A percentile compares a stretch with the other conserved stretches of the same genome.
These are phyloP conservation scores for Leishmania amazonensis DNA, from an alignment of 208 protist species.

Conservation along the genomic window DNA sequence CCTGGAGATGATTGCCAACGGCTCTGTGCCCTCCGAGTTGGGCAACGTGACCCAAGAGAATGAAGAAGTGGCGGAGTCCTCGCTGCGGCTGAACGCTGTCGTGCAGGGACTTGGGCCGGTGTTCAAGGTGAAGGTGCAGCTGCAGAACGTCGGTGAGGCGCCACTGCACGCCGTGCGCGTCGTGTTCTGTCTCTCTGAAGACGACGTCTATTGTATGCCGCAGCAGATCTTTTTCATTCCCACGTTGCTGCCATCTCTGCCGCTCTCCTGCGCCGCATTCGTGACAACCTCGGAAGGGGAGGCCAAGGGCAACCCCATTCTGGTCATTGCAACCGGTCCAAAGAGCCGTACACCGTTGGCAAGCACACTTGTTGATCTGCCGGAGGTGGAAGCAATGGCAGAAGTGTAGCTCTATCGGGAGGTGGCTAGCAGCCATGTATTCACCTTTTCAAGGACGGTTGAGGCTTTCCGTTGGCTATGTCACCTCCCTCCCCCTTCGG, in stretches of 20 bases:
- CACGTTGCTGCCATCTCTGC: conserved; percentile 65
- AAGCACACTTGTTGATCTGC: conserved; percentile 80
- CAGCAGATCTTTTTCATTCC: conserved; percentile 56
- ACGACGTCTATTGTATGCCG: conserved; percentile 59
- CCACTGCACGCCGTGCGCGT: conserved; percentile 65
- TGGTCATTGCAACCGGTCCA: conserved; percentile 48
- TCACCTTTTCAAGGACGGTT: background rate
- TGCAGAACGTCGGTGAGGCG: conserved; percentile 78
- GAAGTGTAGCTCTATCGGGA: conserved; percentile 23
- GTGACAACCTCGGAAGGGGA: conserved; percentile 66
- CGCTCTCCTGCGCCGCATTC: conserved; percentile 59
- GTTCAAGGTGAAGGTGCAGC: conserved; percentile 83
- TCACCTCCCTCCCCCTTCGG: background rate
- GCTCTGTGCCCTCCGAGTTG: conserved; percentile 24
- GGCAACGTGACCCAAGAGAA: conserved; percentile 33
- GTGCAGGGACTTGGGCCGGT: conserved; percentile 94
- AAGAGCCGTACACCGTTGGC: conserved; percentile 45
- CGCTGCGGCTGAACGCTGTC: conserved; percentile 44
- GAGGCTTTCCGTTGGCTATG: background rate
- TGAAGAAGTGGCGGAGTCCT: conserved; percentile 29
- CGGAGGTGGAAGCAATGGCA: conserved; percentile 69
- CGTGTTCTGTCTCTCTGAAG: conserved; percentile 55
- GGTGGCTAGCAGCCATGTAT: background rate
- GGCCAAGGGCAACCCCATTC: conserved; percentile 62
- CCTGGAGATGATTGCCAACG: conserved; percentile 35